Percentiles rank a stretch among this genome's conserved stretches.
Evolutionary conservation across 768 basidiomycete genomes (phyloP).

Genomic region (Termitomyces sp.): DNA sequence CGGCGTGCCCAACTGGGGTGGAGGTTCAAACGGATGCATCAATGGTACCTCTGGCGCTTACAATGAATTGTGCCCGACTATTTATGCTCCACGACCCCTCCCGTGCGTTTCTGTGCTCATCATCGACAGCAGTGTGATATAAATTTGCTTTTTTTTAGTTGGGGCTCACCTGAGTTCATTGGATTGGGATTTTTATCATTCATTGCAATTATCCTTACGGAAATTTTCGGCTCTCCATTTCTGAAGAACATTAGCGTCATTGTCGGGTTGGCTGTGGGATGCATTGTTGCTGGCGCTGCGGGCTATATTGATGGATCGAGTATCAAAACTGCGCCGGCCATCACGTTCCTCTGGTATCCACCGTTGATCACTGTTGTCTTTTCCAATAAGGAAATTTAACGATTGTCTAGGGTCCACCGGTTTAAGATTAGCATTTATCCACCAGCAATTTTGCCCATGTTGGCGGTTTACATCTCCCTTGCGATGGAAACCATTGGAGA

Average conservation of each 20-base stretch:
- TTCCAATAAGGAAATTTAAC: neutral
- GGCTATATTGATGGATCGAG: slow-evolving; percentile 70
- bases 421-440: slow-evolving; percentile 77
- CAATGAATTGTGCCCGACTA: slow-evolving; percentile 69
- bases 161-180: slow-evolving; percentile 81
- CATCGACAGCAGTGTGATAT: neutral
- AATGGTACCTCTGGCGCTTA: slow-evolving; percentile 56
- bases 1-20: slow-evolving; percentile 80
- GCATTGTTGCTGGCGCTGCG: slow-evolving; percentile 73
- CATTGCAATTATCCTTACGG: slow-evolving; percentile 67
- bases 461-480: slow-evolving; percentile 46
- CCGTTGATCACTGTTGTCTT: neutral
- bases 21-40: slow-evolving; percentile 71
- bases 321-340: slow-evolving; percentile 64
- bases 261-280: slow-evolving; percentile 69
- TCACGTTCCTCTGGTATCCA: slow-evolving; percentile 74
- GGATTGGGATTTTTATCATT: slow-evolving; percentile 87
- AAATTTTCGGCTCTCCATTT: slow-evolving; percentile 83
- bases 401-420: slow-evolving; percentile 50
- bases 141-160: slow-evolving; percentile 29
- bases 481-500: slow-evolving; percentile 87
- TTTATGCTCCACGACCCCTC: slow-evolving; percentile 62
- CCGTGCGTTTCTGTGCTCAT: slow-evolving; percentile 31
- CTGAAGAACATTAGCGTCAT: slow-evolving; percentile 77
- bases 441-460: slow-evolving; percentile 51